Evolutionary conservation across 768 basidiomycete species (phyloP).

Genomic region (Tulasnella sp.): DNA sequence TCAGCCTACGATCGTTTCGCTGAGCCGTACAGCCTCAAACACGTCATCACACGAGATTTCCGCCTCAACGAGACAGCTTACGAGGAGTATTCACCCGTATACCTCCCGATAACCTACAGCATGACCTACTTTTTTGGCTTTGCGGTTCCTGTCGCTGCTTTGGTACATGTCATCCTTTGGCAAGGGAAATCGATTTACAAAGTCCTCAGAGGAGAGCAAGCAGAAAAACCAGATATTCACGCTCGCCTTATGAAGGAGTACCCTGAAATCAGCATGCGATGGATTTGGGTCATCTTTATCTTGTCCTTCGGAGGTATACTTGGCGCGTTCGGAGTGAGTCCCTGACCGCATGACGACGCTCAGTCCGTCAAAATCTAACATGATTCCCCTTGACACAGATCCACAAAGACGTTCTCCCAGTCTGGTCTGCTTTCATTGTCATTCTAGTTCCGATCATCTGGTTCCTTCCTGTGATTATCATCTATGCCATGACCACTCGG

Average conservation of each 20-base stretch:
- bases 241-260: slow-evolving; percentile 53
- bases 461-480: slow-evolving; percentile 49
- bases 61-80: slow-evolving; percentile 50
- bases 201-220: slow-evolving; percentile 42
- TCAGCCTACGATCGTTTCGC: slow-evolving; percentile 51
- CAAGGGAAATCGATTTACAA: slow-evolving; percentile 47
- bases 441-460: slow-evolving; percentile 48
- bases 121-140: slow-evolving; percentile 50
- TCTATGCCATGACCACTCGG: slow-evolving; percentile 48
- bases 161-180: slow-evolving; percentile 51
- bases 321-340: slow-evolving; percentile 45
- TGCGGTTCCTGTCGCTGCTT: slow-evolving; percentile 46
- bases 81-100: slow-evolving; percentile 51
- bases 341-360: neutral
- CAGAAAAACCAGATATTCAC: slow-evolving; percentile 53
- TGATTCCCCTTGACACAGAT: slow-evolving; percentile 38
- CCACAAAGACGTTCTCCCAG: slow-evolving; percentile 62
- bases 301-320: slow-evolving; percentile 46
- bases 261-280: slow-evolving; percentile 48
- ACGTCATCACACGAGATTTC: slow-evolving; percentile 43
- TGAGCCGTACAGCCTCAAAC: slow-evolving; percentile 46
- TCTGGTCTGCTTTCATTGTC: slow-evolving; percentile 49
- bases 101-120: slow-evolving; percentile 49
- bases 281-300: slow-evolving; percentile 49
- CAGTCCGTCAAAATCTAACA: neutral